A percentile compares a stretch with the other conserved stretches of the same genome.
Conservation (phyloP, 1,139 yeast species). For the Ashbya aceris region DNA sequence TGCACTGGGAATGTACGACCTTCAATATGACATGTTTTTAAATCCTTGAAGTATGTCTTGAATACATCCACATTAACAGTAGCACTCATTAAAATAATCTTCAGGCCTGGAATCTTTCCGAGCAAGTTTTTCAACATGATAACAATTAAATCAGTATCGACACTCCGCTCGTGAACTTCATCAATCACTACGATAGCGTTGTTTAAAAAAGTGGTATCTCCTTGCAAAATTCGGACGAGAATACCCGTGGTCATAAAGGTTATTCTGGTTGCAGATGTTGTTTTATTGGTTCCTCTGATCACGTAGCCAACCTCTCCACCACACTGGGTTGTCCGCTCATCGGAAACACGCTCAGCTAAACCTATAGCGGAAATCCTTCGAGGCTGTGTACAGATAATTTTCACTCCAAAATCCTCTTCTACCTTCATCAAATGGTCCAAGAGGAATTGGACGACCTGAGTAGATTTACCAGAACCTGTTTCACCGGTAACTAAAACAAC, state of each 20-base stretch:
- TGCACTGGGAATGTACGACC: conserved; percentile 90
- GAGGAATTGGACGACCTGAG: conserved; percentile 85
- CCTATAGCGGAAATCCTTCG: conserved; percentile 94
- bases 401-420: conserved; percentile 28
- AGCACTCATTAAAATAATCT: conserved; percentile 85
- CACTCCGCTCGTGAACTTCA: conserved; percentile 92
- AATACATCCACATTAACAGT: conserved; percentile 74
- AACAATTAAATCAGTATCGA: conserved; percentile 79
- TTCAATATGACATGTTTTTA: conserved; percentile 59
- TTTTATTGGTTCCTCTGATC: conserved; percentile 81
- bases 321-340: conserved; percentile 58
- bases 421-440: conserved; percentile 46
- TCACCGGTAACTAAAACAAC: conserved; percentile 87
- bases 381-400: conserved; percentile 86
- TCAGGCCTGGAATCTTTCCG: conserved; percentile 40
- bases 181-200: conserved; percentile 58
- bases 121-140: conserved; percentile 61
- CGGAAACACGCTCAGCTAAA: conserved; percentile 83
- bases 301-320: conserved; percentile 83
- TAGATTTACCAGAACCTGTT: conserved; percentile 94
- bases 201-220: conserved; percentile 37
- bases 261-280: conserved; percentile 52
- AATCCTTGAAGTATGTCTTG: conserved; percentile 46
- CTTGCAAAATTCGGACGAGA: conserved; percentile 72
- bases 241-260: conserved; percentile 92